Conservation (phyloP, 805 yeast genomes). For the Metschnikowia chrysomelidarum region DNA sequence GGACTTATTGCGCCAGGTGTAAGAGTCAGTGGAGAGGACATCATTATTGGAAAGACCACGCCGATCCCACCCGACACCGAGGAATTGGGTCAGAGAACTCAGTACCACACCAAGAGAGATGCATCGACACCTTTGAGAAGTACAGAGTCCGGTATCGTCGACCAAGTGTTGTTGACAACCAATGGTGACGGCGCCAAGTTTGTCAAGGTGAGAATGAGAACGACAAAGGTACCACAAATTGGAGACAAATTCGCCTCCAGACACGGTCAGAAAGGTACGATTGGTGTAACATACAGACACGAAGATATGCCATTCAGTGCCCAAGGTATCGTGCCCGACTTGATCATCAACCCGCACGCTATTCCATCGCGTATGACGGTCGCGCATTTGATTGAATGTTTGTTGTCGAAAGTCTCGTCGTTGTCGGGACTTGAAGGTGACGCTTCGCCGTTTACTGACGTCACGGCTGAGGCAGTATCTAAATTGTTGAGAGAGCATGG, state of each 20-base stretch:
- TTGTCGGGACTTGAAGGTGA: conserved; percentile 97
- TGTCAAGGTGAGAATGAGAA: conserved; percentile 98
- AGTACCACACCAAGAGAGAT: conserved; percentile 97
- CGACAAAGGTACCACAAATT: conserved; percentile 97
- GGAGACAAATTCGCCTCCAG: conserved; percentile 99
- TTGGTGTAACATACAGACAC: conserved; percentile 97
- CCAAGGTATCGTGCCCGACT: conserved; percentile 96
- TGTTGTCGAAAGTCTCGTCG: conserved; percentile 91
- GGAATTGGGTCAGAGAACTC: conserved; percentile 97
- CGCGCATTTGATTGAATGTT: conserved; percentile 98
- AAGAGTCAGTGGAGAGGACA: conserved; percentile 98
- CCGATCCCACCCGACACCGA: conserved; percentile 99
- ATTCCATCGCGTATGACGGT: conserved; percentile 99
- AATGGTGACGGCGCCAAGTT: conserved; percentile 98
- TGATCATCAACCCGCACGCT: conserved; percentile 98
- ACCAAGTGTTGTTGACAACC: conserved; percentile 93
- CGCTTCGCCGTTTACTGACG: conserved; percentile 98
- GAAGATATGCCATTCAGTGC: conserved; percentile 98
- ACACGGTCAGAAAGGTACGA: conserved; percentile 99
- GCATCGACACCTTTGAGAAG: conserved; percentile 96
- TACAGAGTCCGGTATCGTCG: conserved; percentile 97
- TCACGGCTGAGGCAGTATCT: conserved; percentile 96
- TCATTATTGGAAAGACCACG: conserved; percentile 96
- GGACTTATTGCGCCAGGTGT: conserved; percentile 98
- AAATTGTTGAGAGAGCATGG: conserved; percentile 91